phyloP scores from a whole-genome alignment of 2,329 filamentous ascomycete species.

The Aquanectria penicillioides region DNA sequence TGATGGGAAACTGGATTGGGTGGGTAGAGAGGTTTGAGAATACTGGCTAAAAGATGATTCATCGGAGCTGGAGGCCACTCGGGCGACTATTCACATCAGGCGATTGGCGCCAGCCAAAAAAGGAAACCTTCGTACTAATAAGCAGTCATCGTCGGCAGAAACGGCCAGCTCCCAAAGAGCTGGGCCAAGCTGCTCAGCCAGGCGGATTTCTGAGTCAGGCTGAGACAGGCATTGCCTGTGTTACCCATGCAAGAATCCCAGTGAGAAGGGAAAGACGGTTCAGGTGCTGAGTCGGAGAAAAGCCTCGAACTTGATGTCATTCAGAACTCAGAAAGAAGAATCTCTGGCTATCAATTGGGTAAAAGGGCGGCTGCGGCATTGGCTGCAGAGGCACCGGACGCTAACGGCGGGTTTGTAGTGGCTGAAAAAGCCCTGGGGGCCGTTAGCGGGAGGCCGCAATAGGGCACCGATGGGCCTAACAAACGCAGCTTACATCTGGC shows the following conservation, averaged over 20 bases:
- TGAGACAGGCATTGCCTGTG: not conserved
- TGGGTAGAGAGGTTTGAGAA: not conserved
- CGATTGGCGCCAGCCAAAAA: constrained; percentile 28
- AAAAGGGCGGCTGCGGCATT: not conserved
- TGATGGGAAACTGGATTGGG: too few relatives aligned
- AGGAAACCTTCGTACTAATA: not conserved
- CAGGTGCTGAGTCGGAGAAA: not conserved
- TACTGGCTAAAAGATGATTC: not conserved
- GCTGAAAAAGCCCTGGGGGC: constrained; percentile 10
- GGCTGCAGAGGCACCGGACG: constrained; percentile 2
- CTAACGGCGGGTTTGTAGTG: constrained; percentile 9
- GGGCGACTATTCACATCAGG: constrained; percentile 29
- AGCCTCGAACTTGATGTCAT: constrained; percentile 3
- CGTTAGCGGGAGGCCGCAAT: not conserved
- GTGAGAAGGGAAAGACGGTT: too few relatives aligned
- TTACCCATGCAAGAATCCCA: too few relatives aligned
- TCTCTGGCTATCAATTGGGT: constrained; percentile 8
- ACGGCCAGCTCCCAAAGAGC: not conserved
- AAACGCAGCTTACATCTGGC: constrained; percentile 10
- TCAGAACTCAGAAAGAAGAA: not conserved
- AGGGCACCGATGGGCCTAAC: not conserved
- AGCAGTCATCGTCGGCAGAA: not conserved
- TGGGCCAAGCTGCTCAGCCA: not conserved
- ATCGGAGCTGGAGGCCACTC: constrained; percentile 8
- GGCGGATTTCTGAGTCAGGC: not conserved